Base-by-base conservation (phyloP, 306 rosid genomes). In the Sindora glabra region DNA sequence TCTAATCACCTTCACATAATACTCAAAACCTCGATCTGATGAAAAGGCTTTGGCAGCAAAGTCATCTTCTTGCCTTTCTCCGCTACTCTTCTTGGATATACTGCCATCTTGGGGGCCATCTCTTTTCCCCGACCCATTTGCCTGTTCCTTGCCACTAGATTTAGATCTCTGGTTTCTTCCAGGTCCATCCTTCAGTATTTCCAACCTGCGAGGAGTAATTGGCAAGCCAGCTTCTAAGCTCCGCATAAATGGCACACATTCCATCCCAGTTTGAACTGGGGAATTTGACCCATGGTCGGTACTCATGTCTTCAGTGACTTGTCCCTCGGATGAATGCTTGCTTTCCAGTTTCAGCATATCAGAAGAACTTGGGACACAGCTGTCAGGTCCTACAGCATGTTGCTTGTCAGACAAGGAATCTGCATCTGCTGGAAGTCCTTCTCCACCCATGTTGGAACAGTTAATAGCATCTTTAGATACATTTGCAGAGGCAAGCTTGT, bases 1-100 rank as follows among this genome's bases (percentile, higher is more conserved):
- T 70, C 97, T 82, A 67, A 94, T 84, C 69, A 82, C 72, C 74
- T 94, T 94, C 75, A 94, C 95, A 59, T 80, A 86, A 72, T 86
- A 83, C 87, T 89, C 96, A 25, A 92, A 82, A 77, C 86, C 89
- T 34, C 63, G 70, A 3, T 79, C 79, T 0, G 89, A 48, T 0
- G 89, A 48, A 47, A 77, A 59, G 24, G 67, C 90, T 30, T 79
- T 79, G 6, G 71, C 74, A 1, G 57, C 69, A 12, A 76, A 70
- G 2, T 67, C 90, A 39, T 74, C 89, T 2, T 77, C 90, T 30
- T 25, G 83, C 67, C 79, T 77, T 48, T 81, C 94, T 30, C 54
- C 71, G 10, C 59, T 75, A 79, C 87, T 81, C 80, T 83, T 87
- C 72, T 83, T 85, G 2, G 95, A 84, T 21, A 83, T 84, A 79